phyloP scores from a whole-genome alignment of 2,329 filamentous ascomycete genomes.

The Calonectria ilicicola region DNA sequence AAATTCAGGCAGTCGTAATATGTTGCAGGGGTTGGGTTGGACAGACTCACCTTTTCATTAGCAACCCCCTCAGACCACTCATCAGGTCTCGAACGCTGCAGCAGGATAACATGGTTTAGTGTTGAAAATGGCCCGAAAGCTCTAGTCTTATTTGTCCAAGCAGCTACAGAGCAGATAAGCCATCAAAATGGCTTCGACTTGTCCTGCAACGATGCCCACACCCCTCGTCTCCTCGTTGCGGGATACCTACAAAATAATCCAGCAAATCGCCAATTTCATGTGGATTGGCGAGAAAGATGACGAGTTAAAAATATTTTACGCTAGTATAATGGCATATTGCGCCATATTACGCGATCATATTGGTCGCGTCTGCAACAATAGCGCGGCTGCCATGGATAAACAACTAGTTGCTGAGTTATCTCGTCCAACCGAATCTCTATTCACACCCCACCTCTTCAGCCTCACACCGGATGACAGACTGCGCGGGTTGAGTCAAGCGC shows the following conservation, averaged over 20 bases:
- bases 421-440: not conserved
- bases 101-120: no score
- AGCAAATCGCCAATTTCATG: not conserved
- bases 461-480: not conserved
- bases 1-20: not conserved
- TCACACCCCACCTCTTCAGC: not conserved
- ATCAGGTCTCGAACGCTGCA: not conserved
- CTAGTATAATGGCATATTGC: constrained; percentile 7
- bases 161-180: no score
- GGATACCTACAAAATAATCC: not conserved
- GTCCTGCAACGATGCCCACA: not conserved
- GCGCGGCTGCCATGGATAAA: not conserved
- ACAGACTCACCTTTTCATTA: no score
- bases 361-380: not conserved
- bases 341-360: constrained; percentile 7
- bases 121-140: not conserved
- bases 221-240: not conserved
- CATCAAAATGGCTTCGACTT: not conserved
- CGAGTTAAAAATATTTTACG: not conserved
- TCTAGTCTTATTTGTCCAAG: no score
- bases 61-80: no score
- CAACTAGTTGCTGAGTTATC: not conserved
- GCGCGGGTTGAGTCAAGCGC: not conserved
- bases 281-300: constrained; percentile 5
- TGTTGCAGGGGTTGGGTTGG: no score